Percentiles rank a stretch among this genome's conserved stretches.
These are phyloP conservation scores for Adansonia grandidieri DNA, from an alignment of 441 rosid genomes.

Conservation along the genomic window DNA sequence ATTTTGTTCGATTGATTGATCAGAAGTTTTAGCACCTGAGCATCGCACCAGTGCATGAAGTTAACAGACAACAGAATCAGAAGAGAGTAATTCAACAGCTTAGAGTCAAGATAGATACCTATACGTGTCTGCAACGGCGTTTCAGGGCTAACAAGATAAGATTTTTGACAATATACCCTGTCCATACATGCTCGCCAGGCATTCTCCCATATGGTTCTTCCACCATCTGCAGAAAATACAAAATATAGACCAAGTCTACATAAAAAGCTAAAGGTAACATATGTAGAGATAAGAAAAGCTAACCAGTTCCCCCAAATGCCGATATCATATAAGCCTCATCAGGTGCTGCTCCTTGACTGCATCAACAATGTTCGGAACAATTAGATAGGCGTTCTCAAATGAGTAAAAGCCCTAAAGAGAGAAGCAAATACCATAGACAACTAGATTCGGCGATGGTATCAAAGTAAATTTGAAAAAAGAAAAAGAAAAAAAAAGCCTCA, in stretches of 20 bases:
- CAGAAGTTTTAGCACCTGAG: constrained; percentile 54
- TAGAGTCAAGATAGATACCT: constrained; percentile 49
- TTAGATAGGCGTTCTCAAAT: constrained; percentile 14
- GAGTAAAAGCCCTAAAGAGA: background rate
- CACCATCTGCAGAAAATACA: constrained; percentile 65
- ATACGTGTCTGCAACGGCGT: constrained; percentile 70
- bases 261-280: constrained; percentile 13
- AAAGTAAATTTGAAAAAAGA: background rate
- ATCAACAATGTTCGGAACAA: constrained; percentile 34
- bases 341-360: constrained; percentile 90
- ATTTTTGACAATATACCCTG: constrained; percentile 63
- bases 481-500: background rate
- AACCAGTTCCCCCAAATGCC: constrained; percentile 96
- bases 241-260: constrained; percentile 29
- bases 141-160: constrained; percentile 55
- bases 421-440: constrained; percentile 6
- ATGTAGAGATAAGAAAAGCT: constrained; percentile 31
- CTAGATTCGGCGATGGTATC: background rate
- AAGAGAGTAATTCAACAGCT: constrained; percentile 9
- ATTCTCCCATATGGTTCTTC: constrained; percentile 85
- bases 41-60: constrained; percentile 28
- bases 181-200: constrained; percentile 74
- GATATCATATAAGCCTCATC: constrained; percentile 98
- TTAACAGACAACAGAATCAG: constrained; percentile 11
- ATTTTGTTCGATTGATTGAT: constrained; percentile 59